phyloP scores from a whole-genome alignment of 73 alveolate genomes.

The Paramecium primaurelia region DNA sequence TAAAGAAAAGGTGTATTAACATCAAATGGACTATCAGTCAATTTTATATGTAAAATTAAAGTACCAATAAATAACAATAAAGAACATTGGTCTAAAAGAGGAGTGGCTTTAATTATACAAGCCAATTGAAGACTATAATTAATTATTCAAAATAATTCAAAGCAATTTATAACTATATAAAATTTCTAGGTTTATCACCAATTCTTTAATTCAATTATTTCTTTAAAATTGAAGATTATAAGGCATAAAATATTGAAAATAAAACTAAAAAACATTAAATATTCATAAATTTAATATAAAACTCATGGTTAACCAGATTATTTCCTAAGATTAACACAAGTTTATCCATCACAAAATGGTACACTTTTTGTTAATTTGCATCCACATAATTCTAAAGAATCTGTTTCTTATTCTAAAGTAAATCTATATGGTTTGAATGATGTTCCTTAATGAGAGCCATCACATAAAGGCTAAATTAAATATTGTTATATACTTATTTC shows the following conservation, averaged over 20 bases:
- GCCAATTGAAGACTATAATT: background rate
- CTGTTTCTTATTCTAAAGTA: constrained; percentile 70
- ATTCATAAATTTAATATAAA: background rate
- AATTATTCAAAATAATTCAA: too few relatives aligned
- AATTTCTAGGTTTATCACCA: background rate
- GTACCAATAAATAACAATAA: constrained; percentile 52
- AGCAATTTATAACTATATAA: too few relatives aligned
- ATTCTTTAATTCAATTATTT: background rate
- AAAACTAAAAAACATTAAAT: background rate
- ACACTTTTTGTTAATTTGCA: constrained; percentile 72
- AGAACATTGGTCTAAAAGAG: background rate
- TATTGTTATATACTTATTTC: constrained; percentile 12
- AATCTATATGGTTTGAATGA: constrained; percentile 71
- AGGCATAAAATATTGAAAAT: background rate
- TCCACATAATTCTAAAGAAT: constrained; percentile 73
- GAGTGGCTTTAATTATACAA: background rate
- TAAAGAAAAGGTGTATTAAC: constrained; percentile 78
- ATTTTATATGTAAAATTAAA: constrained; percentile 70
- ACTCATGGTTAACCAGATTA: background rate
- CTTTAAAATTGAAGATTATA: background rate
- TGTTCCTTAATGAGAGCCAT: constrained; percentile 70
- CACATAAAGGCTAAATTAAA: constrained; percentile 75
- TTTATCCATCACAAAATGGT: constrained; percentile 79
- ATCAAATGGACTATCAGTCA: background rate
- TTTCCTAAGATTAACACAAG: constrained; percentile 61